Evolutionary conservation across 768 basidiomycete genomes (phyloP), one percentile per base, ranked within the genome.

Genomic region (Royoungia palumana): DNA sequence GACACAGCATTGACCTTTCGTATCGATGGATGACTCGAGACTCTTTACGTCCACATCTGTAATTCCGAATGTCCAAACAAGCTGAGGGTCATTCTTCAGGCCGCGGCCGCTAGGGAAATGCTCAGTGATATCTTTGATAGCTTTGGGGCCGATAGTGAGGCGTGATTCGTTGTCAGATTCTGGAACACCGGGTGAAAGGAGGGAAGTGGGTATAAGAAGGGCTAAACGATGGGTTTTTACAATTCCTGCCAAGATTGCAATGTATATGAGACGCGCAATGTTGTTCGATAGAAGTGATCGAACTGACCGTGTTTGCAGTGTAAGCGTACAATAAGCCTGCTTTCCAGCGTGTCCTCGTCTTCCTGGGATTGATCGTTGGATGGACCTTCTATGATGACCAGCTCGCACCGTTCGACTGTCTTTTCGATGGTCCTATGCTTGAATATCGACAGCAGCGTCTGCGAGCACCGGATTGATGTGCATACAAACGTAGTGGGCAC

Each of bases 221-320:
- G 82, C 72, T 10, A 92, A 69, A 16, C 83, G 78, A 67, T 93
- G 90, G 0, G 90, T 93, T 69, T 91, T 92, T 12, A 87, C 69
- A 46, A 92, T 82, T 36, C 88, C 89, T 92, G 44, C 20, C 24
- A 17, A 16, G 4, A 43, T 38, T 16, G 7, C 16, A 32, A 44
- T 43, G 59, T 54, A 53, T 6, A 45, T 37, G 46, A 48, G 19
- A 21, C 37, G 51, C 51, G 44, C 48, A n/a, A n/a, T n/a, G n/a
- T 12, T 32, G 21, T 21, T 22, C 10, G 42, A 10, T 39, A n/a
- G 22, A 4, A 25, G 21, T 27, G 34, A 40, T 17, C 9, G 2
- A 32, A 11, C 70, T 54, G 62, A 88, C 89, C 90, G 56, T 91
- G 86, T 72, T 92, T 91, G 66, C 90, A 93, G 57, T 88, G 77